phyloP scores from a whole-genome alignment of 2,329 filamentous ascomycete genomes.

The Macrophomina pseudophaseolina region DNA sequence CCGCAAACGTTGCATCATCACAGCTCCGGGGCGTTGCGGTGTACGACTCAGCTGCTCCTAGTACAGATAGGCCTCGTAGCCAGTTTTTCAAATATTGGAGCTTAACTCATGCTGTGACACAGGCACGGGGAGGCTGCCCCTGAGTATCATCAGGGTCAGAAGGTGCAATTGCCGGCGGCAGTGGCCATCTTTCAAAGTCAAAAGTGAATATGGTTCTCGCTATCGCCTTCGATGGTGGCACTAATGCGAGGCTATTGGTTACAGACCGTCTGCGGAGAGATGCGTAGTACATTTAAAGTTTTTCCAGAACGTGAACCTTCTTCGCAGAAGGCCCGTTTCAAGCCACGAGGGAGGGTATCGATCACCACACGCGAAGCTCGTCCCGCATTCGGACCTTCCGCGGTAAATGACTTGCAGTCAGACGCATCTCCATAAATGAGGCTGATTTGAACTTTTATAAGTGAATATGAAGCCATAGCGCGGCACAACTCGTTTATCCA shows the following conservation, averaged over 20 bases:
- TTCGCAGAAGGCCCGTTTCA: background rate
- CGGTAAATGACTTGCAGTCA: background rate
- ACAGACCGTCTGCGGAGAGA: background rate
- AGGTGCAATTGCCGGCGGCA: background rate
- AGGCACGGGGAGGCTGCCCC: background rate
- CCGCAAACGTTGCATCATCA: no score
- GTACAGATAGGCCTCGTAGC: background rate
- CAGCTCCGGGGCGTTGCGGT: no score
- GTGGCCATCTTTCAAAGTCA: background rate
- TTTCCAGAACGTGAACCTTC: background rate
- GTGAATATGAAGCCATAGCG: no score
- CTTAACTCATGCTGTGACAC: no score
- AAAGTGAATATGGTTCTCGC: background rate
- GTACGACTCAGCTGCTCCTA: no score
- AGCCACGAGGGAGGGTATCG: background rate
- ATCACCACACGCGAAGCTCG: background rate
- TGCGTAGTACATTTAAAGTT: background rate
- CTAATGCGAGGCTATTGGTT: background rate
- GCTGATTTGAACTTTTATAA: no score
- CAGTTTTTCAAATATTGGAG: background rate
- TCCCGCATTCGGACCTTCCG: background rate
- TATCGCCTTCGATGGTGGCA: background rate
- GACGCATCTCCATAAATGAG: no score
- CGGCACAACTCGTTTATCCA: no score
- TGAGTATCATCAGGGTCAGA: background rate